These are phyloP conservation scores for Saccharum officinarum DNA, from an alignment of 176 grass and related monocot species.

Conservation along the genomic window DNA sequence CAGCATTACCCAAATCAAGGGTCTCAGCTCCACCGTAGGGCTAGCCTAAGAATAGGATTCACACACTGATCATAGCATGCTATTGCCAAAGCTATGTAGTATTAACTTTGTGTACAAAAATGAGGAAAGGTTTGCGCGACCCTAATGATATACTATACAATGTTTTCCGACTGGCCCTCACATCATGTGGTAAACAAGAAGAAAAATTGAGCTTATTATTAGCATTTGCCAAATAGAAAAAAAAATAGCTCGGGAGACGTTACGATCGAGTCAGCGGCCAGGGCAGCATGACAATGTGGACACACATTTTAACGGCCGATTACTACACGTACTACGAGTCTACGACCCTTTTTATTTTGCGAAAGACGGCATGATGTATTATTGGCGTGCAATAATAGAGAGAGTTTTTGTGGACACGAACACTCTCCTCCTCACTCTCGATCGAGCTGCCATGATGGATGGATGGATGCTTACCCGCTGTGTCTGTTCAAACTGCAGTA, in stretches of 20 bases:
- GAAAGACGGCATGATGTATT: not conserved
- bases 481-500: not conserved
- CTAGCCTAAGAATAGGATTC: not conserved
- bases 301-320: not conserved
- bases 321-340: not conserved
- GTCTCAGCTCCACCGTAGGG: not conserved
- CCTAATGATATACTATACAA: not conserved
- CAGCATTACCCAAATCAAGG: slow-evolving; percentile 54
- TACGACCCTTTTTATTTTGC: not conserved
- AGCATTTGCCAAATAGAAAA: not conserved
- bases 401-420: not conserved
- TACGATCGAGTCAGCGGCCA: not conserved
- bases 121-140: not conserved
- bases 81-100: slow-evolving; percentile 1
- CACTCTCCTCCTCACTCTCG: not conserved
- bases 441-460: not conserved
- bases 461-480: too few relatives aligned
- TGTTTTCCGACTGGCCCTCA: not conserved
- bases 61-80: not conserved
- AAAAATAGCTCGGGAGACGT: not conserved
- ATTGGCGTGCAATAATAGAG: not conserved
- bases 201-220: not conserved
- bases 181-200: not conserved
- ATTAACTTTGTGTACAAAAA: not conserved
- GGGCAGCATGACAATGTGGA: not conserved